Evolutionary conservation across 2,329 filamentous ascomycete genomes (phyloP).

Genomic region (Clarireedia homoeocarpa): DNA sequence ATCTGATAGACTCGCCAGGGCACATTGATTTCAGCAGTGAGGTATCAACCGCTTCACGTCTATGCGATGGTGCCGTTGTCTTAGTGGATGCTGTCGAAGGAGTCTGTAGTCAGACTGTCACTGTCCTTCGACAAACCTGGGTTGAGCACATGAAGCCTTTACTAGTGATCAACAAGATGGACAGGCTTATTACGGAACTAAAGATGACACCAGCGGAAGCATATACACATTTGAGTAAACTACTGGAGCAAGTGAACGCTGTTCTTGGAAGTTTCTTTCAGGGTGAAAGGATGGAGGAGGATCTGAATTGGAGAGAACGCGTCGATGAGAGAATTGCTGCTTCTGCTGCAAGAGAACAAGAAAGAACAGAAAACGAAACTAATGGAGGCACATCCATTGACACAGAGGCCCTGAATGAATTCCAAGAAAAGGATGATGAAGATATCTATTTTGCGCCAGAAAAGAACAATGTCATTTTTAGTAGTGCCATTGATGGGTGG

Average conservation of each 20-base stretch:
- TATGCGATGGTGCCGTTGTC: slow-evolving; percentile 92
- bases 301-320: slow-evolving; percentile 88
- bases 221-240: slow-evolving; percentile 78
- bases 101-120: slow-evolving; percentile 97
- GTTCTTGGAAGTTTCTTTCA: slow-evolving; percentile 97
- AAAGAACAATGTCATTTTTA: slow-evolving; percentile 98
- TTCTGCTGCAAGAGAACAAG: slow-evolving; percentile 53
- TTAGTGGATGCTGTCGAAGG: slow-evolving; percentile 95
- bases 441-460: slow-evolving; percentile 97
- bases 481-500: slow-evolving; percentile 97
- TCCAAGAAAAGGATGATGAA: slow-evolving; percentile 88
- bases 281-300: slow-evolving; percentile 96
- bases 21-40: slow-evolving; percentile 99
- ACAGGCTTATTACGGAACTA: slow-evolving; percentile 85
- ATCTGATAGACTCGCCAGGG: slow-evolving; percentile 93
- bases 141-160: slow-evolving; percentile 90
- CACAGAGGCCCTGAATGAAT: slow-evolving; percentile 56
- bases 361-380: slow-evolving; percentile 30
- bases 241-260: slow-evolving; percentile 93
- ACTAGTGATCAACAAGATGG: slow-evolving; percentile 97
- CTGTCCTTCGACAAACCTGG: slow-evolving; percentile 91
- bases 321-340: slow-evolving; percentile 81
- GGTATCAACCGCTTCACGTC: slow-evolving; percentile 86
- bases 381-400: slow-evolving; percentile 32
- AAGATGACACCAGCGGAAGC: slow-evolving; percentile 90